Base-by-base conservation (phyloP, 345 rosid species). In the Murraya koenigii region DNA sequence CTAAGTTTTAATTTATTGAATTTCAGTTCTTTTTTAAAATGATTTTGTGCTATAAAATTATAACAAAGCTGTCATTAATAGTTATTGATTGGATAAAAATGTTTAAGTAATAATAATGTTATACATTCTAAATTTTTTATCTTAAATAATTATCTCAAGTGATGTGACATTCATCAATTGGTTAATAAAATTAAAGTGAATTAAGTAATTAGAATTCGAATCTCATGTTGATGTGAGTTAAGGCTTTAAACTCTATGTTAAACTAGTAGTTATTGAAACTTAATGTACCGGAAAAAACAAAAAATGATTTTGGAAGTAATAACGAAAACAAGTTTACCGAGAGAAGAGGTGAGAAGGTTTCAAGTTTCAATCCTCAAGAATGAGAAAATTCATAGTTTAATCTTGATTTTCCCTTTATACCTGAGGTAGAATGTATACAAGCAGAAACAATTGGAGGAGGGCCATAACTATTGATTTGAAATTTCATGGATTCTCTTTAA, bases 391-490 rank as follows among this genome's bases (percentile, higher is more conserved):
- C 17, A 4, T 22, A 0, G 22, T 15, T 30, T 14, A 0, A 28
- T 14, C n/a, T 7, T 35, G 2, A 4, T 5, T 72, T 38, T 38
- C 33, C 44, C 30, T 52, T 54, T 28, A 49, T 67, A 28, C 64
- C 8, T 1, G 28, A 47, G 33, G 60, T 25, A 59, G 28, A 56
- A 66, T 44, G 61, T 26, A 66, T 30, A 66, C 47, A 75, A 47
- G 69, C 54, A 77, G 78, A 67, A 63, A 39, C 35, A 71, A 22
- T 6, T 62, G 55, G 63, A 58, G 59, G 49, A 25, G 62, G 15
- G 49, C 11, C 64, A 54, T 58, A 60, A 75, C 33, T 78, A 44
- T 38, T 80, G 84, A 86, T 86, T 79, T 80, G 88, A 83, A 77
- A 41, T 72, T 77, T 78, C 87, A 78, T 41, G 67, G 4, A 19